Percentiles rank a stretch among this genome's conserved stretches.
Evolutionary conservation across 176 grass and related monocot genomes (phyloP).

Genomic region (Zea luxurians): DNA sequence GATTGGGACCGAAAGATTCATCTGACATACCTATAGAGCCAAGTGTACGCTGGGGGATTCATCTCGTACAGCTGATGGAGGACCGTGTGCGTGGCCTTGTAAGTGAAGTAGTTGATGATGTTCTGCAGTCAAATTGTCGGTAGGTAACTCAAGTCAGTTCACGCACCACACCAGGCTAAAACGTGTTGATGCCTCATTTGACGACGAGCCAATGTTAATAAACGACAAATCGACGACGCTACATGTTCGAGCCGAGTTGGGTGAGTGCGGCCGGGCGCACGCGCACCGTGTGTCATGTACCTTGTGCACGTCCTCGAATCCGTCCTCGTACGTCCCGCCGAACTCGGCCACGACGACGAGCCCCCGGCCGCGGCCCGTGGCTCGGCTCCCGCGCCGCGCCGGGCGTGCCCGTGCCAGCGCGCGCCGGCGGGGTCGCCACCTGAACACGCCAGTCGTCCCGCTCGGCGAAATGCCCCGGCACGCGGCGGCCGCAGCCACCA

Average conservation of each 20-base stretch:
- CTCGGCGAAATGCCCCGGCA: neutral
- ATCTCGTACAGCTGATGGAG: constrained; percentile 94
- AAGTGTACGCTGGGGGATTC: constrained; percentile 79
- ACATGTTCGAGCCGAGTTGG: neutral
- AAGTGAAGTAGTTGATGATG: constrained; percentile 89
- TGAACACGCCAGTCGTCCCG: constrained; percentile 1
- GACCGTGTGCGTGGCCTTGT: constrained; percentile 89
- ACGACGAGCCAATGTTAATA: neutral
- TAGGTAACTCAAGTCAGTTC: neutral
- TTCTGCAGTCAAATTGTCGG: constrained; percentile 39
- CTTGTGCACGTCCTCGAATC: constrained; percentile 58
- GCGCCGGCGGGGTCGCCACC: constrained; percentile 24
- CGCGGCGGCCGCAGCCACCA: constrained; percentile 6
- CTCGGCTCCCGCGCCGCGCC: constrained; percentile 12
- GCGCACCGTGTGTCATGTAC: constrained; percentile 6
- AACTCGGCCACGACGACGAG: constrained; percentile 53
- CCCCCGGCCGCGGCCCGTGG: constrained; percentile 15
- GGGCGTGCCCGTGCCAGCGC: neutral
- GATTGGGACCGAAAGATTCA: neutral
- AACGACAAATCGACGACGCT: neutral
- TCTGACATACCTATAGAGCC: constrained; percentile 70
- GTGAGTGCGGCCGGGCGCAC: too few species aligned
- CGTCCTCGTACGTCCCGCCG: constrained; percentile 63
- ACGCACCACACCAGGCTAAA: neutral
- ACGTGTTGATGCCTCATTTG: neutral